Base-by-base conservation (phyloP, 768 basidiomycete species). In the Lactifluus subvellereus region DNA sequence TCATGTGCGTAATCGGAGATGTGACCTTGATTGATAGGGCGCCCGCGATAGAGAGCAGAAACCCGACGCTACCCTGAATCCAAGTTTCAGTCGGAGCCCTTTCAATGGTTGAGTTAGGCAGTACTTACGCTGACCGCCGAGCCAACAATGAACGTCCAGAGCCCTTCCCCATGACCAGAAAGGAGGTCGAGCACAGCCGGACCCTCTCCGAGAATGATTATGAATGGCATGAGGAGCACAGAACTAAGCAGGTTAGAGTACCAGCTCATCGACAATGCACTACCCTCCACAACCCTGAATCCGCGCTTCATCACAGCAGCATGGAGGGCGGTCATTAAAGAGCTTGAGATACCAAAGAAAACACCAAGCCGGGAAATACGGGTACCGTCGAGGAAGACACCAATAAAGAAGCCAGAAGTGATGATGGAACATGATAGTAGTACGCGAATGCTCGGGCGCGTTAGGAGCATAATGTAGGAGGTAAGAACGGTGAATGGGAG, bases 1-100 rank as follows among this genome's bases (percentile, higher is more conserved):
- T 78, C 95, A 98, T 98, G 74, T 98, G 95, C 2, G 95, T 95
- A 72, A 98, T 94, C 14, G 95, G 95, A 1, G 94, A 96, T 8
- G 95, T 98, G 65, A 98, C 90, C 74, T 98, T 95, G 79, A 98
- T 97, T 30, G 91, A 94, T 35, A 98, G 80, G 64, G 95, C 77
- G 66, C 91, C 92, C 10, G 95, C 94, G 58, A 98, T 83, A 75
- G 89, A 92, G 84, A 98, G 97, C 69, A 95, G 76, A 81, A 97
- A 98, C 10, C 95, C 95, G 57, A 97, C 77, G 18, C 82, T 76
- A 37, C 94, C 94, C 91, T 94, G 54, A 7, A 42, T 14, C 33
- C 32, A 18, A 7, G 9, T 38, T 53, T 52, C 32, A 38, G 47
- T 27, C 8, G 47, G 38, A 27, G 35, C 35, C 32, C 10, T 40